These are phyloP conservation scores for Malus hybrid DNA, from an alignment of 331 rosid species.

Conservation along the genomic window DNA sequence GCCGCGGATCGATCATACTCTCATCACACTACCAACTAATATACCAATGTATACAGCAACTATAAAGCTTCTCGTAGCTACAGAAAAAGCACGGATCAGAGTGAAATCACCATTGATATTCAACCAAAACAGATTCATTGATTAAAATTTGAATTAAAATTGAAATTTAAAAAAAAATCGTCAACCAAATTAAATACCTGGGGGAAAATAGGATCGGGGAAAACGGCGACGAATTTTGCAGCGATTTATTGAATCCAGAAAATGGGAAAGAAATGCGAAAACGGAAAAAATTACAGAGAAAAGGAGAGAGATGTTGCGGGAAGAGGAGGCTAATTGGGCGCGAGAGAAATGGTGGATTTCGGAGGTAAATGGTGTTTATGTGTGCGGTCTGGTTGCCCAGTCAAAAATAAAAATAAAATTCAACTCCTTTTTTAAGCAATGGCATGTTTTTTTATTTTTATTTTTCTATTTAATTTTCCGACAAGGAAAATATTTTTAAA, in stretches of 20 bases:
- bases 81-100: conserved; percentile 22
- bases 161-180: neutral
- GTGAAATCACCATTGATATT: conserved; percentile 8
- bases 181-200: conserved; percentile 23
- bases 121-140: neutral
- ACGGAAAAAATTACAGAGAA: neutral
- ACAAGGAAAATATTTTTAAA: neutral
- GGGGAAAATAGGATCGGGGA: conserved; percentile 7
- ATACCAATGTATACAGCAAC: no score
- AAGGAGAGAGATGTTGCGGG: conserved; percentile 21
- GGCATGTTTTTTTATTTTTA: neutral
- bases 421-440: neutral
- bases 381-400: conserved; percentile 34
- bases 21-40: neutral
- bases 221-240: conserved; percentile 6
- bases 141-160: neutral
- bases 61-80: neutral
- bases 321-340: conserved; percentile 52
- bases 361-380: conserved; percentile 23
- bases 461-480: neutral
- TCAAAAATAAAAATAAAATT: conserved; percentile 37
- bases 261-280: conserved; percentile 15
- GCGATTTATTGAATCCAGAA: conserved; percentile 19
- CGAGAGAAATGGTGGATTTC: conserved; percentile 50
- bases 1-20: conserved; percentile 24